Percentiles rank a stretch among this genome's conserved stretches.
Evolutionary conservation across 208 protist genomes (phyloP).

Genomic region (Crithidia expoeki): DNA sequence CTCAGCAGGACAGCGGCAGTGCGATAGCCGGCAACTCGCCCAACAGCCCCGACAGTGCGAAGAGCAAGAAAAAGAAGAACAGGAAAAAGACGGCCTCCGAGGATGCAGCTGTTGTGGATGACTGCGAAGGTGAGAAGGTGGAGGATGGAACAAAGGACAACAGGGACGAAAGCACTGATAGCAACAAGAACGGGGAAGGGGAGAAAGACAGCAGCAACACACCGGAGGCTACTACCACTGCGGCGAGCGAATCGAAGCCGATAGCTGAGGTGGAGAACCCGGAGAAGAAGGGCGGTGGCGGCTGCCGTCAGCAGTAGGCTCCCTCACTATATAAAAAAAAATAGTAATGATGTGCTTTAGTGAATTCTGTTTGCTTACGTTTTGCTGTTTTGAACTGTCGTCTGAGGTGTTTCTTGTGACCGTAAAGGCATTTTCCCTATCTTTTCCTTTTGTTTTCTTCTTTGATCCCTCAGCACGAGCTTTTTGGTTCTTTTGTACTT

Average conservation of each 20-base stretch:
- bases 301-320: constrained; percentile 36
- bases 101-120: background rate
- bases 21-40: constrained; percentile 4
- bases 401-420: no score
- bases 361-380: no score
- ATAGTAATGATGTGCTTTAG: no score
- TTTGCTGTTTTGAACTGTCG: background rate
- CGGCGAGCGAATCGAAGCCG: constrained; percentile 6
- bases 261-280: constrained; percentile 3
- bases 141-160: background rate
- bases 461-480: background rate
- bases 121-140: background rate
- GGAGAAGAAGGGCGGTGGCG: constrained; percentile 29
- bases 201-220: no score
- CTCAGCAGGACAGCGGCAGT: constrained; percentile 10
- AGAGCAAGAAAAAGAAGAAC: constrained; percentile 19
- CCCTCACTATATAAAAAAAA: no score
- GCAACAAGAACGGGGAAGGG: background rate
- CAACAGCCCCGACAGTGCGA: constrained; percentile 13
- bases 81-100: constrained; percentile 24
- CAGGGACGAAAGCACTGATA: background rate
- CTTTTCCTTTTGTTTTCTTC: constrained; percentile 7
- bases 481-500: background rate
- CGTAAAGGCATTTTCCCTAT: background rate
- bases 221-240: background rate